phyloP scores from a whole-genome alignment of 495 filamentous ascomycete species.

The Penicillium soppii region DNA sequence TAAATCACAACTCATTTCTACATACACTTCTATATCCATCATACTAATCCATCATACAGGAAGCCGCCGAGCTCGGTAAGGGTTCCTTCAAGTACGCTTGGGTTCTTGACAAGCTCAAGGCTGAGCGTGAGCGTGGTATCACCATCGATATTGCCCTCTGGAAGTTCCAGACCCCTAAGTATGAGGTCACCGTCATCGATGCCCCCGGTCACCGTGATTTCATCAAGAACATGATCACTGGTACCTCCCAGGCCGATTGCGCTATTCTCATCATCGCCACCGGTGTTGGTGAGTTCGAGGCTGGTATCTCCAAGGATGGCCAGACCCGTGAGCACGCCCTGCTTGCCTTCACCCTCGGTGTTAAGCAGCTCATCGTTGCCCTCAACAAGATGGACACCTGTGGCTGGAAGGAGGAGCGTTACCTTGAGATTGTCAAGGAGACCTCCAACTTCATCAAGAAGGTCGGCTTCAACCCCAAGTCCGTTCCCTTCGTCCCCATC shows the following conservation, averaged over 20 bases:
- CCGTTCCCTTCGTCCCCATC: constrained; percentile 97
- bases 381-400: constrained; percentile 99
- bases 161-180: constrained; percentile 99
- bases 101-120: constrained; percentile 99
- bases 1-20: constrained; percentile 30
- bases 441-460: constrained; percentile 99
- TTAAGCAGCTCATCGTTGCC: constrained; percentile 99
- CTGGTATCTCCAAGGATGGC: constrained; percentile 99
- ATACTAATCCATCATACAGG: constrained; percentile 56
- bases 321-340: constrained; percentile 99
- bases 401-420: constrained; percentile 96
- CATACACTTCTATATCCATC: background rate
- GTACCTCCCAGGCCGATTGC: constrained; percentile 99
- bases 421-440: constrained; percentile 99
- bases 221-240: constrained; percentile 99
- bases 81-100: constrained; percentile 99
- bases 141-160: constrained; percentile 99
- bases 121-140: constrained; percentile 99
- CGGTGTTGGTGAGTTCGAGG: constrained; percentile 99
- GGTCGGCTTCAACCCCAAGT: constrained; percentile 99
- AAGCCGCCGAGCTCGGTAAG: constrained; percentile 99
- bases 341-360: constrained; percentile 99
- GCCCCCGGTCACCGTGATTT: constrained; percentile 99
- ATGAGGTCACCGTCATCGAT: constrained; percentile 99
- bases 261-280: constrained; percentile 99